Evolutionary conservation across 2,329 filamentous ascomycete genomes (phyloP).

Genomic region (Xylariaceae sp.): DNA sequence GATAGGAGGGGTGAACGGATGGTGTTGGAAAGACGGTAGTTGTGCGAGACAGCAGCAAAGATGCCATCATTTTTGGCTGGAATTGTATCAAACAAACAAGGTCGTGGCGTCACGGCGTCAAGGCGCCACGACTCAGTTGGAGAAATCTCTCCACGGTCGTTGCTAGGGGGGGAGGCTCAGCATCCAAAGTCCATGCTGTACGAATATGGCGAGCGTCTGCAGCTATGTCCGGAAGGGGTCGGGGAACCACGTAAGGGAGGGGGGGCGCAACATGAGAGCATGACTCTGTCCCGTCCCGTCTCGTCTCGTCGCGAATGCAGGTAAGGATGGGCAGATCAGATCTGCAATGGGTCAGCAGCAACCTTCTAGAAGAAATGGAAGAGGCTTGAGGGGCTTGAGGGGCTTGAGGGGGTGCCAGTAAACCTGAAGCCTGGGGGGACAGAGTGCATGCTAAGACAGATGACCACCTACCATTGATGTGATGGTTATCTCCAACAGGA

Average conservation of each 20-base stretch:
- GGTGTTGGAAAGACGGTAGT: not conserved
- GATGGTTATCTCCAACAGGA: not conserved
- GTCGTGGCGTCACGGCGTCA: not conserved
- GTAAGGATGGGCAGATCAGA: not conserved
- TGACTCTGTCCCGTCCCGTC: too few relatives aligned
- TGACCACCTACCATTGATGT: not conserved
- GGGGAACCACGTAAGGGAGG: not conserved
- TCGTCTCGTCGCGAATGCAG: not conserved
- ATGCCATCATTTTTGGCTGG: not conserved
- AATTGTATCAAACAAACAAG: not conserved
- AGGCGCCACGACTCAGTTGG: not conserved
- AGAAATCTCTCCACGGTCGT: conserved; percentile 13
- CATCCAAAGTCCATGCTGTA: not conserved
- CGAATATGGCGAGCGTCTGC: not conserved
- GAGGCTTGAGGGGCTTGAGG: not conserved
- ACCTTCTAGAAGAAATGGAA: not conserved
- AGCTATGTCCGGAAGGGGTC: not conserved
- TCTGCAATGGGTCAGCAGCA: not conserved
- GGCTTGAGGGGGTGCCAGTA: not conserved
- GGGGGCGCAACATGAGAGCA: not conserved
- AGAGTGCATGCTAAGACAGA: too few relatives aligned
- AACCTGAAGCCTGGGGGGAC: not conserved
- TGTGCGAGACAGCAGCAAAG: too few relatives aligned
- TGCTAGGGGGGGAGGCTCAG: not conserved
- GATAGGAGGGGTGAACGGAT: not conserved